These are phyloP conservation scores for Friedmanniomyces endolithicus DNA, from an alignment of 495 filamentous ascomycete species.

Conservation along the genomic window DNA sequence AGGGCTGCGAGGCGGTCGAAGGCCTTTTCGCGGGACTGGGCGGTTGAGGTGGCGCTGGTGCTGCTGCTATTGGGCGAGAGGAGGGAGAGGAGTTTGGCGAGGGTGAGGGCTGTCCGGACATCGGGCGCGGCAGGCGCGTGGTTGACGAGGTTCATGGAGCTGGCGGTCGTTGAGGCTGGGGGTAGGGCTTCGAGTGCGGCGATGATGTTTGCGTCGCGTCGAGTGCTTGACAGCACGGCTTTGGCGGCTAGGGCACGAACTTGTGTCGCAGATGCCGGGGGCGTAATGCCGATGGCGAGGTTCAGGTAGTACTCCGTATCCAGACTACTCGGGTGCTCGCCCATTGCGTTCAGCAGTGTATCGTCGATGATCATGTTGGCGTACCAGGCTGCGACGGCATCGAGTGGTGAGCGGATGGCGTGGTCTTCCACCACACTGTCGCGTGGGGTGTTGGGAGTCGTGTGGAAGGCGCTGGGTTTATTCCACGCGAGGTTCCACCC, in stretches of 20 bases:
- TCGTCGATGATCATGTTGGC: slow-evolving; percentile 64
- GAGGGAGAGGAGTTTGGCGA: slow-evolving; percentile 68
- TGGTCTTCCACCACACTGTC: slow-evolving; percentile 77
- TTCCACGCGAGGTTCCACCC: slow-evolving; percentile 91
- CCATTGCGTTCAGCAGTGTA: slow-evolving; percentile 40
- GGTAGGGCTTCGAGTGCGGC: slow-evolving; percentile 42
- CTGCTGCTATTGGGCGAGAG: slow-evolving; percentile 36
- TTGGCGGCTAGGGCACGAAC: slow-evolving; percentile 66
- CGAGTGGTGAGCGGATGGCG: slow-evolving; percentile 75
- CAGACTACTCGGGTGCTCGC: slow-evolving; percentile 29
- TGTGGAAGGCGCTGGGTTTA: slow-evolving; percentile 53
- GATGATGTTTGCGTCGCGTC: slow-evolving; percentile 42
- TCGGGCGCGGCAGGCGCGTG: slow-evolving; percentile 41
- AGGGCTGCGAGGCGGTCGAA: slow-evolving; percentile 21
- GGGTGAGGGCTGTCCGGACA: slow-evolving; percentile 58
- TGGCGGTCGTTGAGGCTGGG: slow-evolving; percentile 26
- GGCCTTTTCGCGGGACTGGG: slow-evolving; percentile 7
- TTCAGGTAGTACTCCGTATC: slow-evolving; percentile 37
- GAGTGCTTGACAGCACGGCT: slow-evolving; percentile 43
- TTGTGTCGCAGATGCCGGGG: slow-evolving; percentile 63
- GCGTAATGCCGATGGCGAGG: slow-evolving; percentile 61
- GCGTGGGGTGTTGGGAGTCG: slow-evolving; percentile 55
- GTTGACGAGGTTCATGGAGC: slow-evolving; percentile 22
- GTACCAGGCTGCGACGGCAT: slow-evolving; percentile 85
- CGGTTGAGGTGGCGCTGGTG: neutral